Base-by-base conservation (phyloP, 2,329 filamentous ascomycete genomes). In the Magnaporthales sp. region DNA sequence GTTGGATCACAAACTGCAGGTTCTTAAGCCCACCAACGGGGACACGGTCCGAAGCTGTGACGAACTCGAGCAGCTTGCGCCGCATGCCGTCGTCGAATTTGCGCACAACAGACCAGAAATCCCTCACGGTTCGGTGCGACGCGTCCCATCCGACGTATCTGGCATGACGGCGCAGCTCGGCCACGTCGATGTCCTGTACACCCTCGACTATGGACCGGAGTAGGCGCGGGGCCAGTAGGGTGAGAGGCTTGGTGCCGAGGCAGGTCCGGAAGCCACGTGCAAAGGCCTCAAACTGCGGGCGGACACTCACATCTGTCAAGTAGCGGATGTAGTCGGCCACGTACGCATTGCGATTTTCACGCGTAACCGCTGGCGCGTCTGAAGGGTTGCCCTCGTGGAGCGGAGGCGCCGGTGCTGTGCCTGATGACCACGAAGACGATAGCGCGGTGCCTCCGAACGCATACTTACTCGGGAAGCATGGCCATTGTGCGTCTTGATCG, bases 41-140 rank as follows among this genome's bases (percentile, higher is more conserved):
- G 1, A 98, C 86, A 2, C 95, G 86, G 74, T 97, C 93, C 72
- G 89, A 94, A 0, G 94, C 94, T 15, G 95, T 99, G 31, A 99
- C 93, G 73, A 99, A 99, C 75, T 97, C 93, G 32, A 99, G 82
- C 38, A 99, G 79, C 72, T 86, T 87, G 65, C 88, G 85, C 77
- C 90, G 90, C 81, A 93, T 90, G 61, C 84, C 81, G 19, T 89
- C 83, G 68, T 87, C 83, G 73, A 86, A 95, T 46, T 75, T 77
- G 70, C 84, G 84, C 1, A 97, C 90, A 8, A 97, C 84, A 13
- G 83, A 83, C 95, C 95, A 99, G 75, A 99, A 98, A 71, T 91
- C 86, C 27, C 81, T 80, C 58, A 99, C 87, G 0, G 89, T 86
- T 15, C 81, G 86, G 70, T 95, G 89, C 0, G 80, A 81, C 0